Evolutionary conservation across 78 protist genomes (phyloP), one percentile per base, ranked within the genome.

Genomic region (Dictyostelium brefeldianum): DNA sequence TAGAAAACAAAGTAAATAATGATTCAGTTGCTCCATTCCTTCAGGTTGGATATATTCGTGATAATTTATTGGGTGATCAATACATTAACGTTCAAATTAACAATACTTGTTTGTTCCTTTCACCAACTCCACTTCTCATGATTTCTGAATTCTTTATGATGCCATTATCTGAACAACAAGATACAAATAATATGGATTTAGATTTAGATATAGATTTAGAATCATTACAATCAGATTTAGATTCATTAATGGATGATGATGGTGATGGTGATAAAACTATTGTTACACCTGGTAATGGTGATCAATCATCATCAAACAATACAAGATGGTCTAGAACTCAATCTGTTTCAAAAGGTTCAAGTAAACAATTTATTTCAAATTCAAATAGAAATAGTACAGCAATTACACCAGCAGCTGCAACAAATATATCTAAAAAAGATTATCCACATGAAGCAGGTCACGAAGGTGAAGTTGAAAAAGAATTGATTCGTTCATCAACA

Each of bases 41-140:
- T 20, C 75, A 74, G 17, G 51, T 87, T 27, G 93, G 93, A 8
- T 87, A 87, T 50, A 56, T 87, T 62, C 50, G 93, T 47, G 93
- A 87, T 48, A 87, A 77, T 64, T n/a, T 51, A 9, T 65, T 87
- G 14, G 93, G 93, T 36, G 93, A 87, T 51, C 93, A 87, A 65
- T 87, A 87, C 27, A 75, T 87, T 15, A 74, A 87, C 15, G 57
- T 77, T 15, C 51, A 56, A 7, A 51, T 87, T 15, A 87, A 77
- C 25, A 77, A 77, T 12, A 74, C 84, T 22, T 54, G 59, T 65
- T 31, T 87, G 4, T 87, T 87, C 79, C 73, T 87, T 69, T 87
- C 93, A 14, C 93, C 93, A 43, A 87, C 93, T 47, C 92, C 93
- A 4, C 22, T 87, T 8, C 6, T 87, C 3, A 47, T 87, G 77